Evolutionary conservation across 495 filamentous ascomycete genomes (phyloP).

Genomic region (Amorphotheca resinae): DNA sequence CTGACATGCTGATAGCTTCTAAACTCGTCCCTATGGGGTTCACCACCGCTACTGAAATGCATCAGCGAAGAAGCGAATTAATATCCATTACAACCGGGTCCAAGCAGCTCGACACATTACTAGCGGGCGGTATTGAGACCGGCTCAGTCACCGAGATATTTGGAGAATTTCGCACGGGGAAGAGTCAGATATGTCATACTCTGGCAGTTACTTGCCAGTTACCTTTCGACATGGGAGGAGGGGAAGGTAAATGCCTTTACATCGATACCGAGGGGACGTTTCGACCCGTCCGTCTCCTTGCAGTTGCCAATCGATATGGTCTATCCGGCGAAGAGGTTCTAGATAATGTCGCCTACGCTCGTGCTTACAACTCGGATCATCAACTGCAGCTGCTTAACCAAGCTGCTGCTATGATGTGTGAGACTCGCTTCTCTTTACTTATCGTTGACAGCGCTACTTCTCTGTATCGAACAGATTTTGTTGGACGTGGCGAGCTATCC

Average conservation of each 20-base stretch:
- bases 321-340: slow-evolving; percentile 93
- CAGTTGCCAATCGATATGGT: slow-evolving; percentile 87
- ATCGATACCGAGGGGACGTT: slow-evolving; percentile 99
- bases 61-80: slow-evolving; percentile 84
- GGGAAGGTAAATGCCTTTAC: slow-evolving; percentile 97
- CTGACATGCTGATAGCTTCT: slow-evolving; percentile 44
- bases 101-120: slow-evolving; percentile 88
- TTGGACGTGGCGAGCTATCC: slow-evolving; percentile 84
- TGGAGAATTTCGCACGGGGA: slow-evolving; percentile 94
- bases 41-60: slow-evolving; percentile 99
- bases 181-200: slow-evolving; percentile 96
- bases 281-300: slow-evolving; percentile 76
- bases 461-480: slow-evolving; percentile 90
- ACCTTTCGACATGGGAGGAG: slow-evolving; percentile 97
- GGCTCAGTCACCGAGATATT: slow-evolving; percentile 98
- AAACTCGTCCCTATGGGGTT: slow-evolving; percentile 98
- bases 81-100: slow-evolving; percentile 97
- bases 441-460: slow-evolving; percentile 93
- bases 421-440: slow-evolving; percentile 90
- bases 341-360: slow-evolving; percentile 95
- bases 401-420: slow-evolving; percentile 97
- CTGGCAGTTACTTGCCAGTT: slow-evolving; percentile 96
- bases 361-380: slow-evolving; percentile 97
- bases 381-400: slow-evolving; percentile 90
- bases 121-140: slow-evolving; percentile 91